A percentile compares a stretch with the other conserved stretches of the same genome.
phyloP scores from a whole-genome alignment of 192 early-diverging fungal species.

The Backusella mclennaniae region DNA sequence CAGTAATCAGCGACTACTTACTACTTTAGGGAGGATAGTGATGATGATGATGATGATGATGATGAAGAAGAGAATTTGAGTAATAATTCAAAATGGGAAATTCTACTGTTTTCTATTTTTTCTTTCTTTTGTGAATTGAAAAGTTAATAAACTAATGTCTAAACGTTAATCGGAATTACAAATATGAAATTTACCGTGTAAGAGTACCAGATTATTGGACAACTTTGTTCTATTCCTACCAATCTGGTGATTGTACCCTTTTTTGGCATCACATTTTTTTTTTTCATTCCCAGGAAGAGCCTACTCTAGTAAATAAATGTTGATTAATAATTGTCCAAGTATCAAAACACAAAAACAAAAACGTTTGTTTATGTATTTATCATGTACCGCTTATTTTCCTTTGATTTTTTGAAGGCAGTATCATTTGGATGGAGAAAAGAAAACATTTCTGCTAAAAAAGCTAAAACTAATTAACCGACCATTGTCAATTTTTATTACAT shows the following conservation, averaged over 20 bases:
- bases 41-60: neutral
- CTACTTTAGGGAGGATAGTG: neutral
- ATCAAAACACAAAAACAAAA: neutral
- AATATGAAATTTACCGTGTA: neutral
- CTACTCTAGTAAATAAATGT: neutral
- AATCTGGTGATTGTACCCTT: neutral
- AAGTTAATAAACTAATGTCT: neutral
- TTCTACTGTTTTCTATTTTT: neutral
- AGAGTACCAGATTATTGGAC: neutral
- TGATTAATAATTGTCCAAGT: neutral
- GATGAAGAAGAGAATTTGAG: neutral
- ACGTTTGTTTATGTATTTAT: neutral
- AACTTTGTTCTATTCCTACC: neutral
- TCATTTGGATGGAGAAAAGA: neutral
- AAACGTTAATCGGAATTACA: neutral
- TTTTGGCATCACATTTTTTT: neutral
- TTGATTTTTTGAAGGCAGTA: neutral
- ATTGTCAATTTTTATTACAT: neutral
- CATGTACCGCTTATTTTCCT: neutral
- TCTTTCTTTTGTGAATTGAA: neutral
- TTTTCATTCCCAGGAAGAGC: neutral
- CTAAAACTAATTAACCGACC: neutral
- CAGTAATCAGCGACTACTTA: neutral
- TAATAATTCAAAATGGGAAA: neutral
- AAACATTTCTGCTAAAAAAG: neutral